These are phyloP conservation scores for Paracorniculantispora psalliotae DNA, from an alignment of 2,329 filamentous ascomycete species.

Conservation along the genomic window DNA sequence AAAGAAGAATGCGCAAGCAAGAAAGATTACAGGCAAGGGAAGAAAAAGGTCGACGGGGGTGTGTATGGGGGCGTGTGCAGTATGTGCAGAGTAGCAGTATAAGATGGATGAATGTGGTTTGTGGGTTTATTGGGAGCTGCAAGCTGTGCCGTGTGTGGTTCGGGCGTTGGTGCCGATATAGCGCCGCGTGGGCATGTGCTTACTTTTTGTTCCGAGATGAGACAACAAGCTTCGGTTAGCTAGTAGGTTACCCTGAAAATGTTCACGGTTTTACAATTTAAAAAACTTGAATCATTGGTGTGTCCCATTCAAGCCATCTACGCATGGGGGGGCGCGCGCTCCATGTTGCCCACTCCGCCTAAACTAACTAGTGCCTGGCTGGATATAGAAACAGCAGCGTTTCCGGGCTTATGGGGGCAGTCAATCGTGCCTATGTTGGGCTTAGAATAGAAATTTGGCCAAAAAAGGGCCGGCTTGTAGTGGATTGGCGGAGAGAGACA, in stretches of 20 bases:
- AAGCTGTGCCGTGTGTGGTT: too few species aligned
- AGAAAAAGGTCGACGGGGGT: not conserved
- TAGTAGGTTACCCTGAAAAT: too few species aligned
- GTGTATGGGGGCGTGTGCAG: not conserved
- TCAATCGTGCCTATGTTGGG: not conserved
- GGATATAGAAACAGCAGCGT: not conserved
- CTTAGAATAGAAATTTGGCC: too few species aligned
- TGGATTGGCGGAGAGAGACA: not conserved
- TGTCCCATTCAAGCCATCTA: not conserved
- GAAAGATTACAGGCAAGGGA: not conserved
- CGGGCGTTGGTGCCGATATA: slow-evolving; percentile 2
- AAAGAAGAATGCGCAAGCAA: too few species aligned
- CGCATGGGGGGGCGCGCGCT: not conserved
- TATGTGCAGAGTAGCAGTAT: not conserved
- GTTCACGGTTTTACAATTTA: too few species aligned
- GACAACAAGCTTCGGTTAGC: too few species aligned
- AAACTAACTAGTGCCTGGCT: not conserved
- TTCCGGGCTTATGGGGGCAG: not conserved
- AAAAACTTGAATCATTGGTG: not conserved
- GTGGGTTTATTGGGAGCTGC: not conserved
- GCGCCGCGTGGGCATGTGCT: not conserved
- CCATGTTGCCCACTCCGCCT: not conserved
- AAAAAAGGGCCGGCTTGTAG: not conserved
- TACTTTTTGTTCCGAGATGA: not conserved
- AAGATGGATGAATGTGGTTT: not conserved